Percentiles rank a stretch among this genome's conserved stretches.
Evolutionary conservation across 176 grass and related monocot species (phyloP).

Genomic region (Oryza officinalis): DNA sequence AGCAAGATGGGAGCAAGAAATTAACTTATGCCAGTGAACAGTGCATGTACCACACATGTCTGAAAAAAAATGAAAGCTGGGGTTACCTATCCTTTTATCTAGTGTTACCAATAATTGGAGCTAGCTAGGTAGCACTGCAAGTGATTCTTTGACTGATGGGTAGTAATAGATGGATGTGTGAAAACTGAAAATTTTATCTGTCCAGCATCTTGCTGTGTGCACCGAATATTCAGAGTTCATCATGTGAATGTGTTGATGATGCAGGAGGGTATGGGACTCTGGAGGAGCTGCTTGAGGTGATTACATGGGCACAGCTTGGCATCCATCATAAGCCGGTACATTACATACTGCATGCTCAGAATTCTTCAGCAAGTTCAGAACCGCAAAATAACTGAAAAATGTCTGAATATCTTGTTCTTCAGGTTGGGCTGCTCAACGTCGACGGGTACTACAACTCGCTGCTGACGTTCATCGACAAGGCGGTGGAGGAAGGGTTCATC

Average conservation of each 20-base stretch:
- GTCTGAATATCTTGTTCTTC: constrained; percentile 1
- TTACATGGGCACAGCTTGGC: constrained; percentile 97
- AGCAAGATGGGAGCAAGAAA: neutral
- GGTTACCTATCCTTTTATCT: neutral
- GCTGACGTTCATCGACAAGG: constrained; percentile 98
- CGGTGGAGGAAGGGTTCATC: constrained; percentile 98
- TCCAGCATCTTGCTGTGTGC: neutral
- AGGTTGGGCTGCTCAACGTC: constrained; percentile 97
- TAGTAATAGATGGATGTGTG: neutral
- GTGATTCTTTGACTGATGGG: neutral
- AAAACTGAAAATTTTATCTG: neutral
- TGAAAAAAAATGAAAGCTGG: constrained; percentile 1
- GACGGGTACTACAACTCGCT: constrained; percentile 99
- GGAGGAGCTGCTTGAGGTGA: constrained; percentile 98
- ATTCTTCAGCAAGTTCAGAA: no score
- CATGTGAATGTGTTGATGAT: constrained; percentile 8
- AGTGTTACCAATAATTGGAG: constrained; percentile 28
- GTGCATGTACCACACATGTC: constrained; percentile 11
- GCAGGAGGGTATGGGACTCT: constrained; percentile 98
- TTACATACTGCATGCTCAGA: neutral
- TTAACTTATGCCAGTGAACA: neutral
- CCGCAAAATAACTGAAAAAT: neutral
- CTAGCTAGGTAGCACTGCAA: neutral
- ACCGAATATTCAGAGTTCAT: constrained; percentile 14
- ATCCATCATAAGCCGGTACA: constrained; percentile 97